These are phyloP conservation scores for Pseudomonodictys pantanalensis DNA, from an alignment of 495 filamentous ascomycete genomes.

Conservation along the genomic window DNA sequence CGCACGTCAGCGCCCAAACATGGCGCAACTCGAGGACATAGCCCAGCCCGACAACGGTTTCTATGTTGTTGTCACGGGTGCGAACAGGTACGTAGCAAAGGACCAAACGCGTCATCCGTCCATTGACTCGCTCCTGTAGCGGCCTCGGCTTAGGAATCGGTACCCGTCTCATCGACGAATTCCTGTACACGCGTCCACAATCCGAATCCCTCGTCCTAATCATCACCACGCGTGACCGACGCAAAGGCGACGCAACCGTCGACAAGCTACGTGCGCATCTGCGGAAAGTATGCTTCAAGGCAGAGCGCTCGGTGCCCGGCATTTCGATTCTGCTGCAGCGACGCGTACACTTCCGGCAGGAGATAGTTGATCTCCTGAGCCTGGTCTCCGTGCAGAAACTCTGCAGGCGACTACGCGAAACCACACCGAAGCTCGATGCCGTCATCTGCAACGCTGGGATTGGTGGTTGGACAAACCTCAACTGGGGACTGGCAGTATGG, in stretches of 20 bases:
- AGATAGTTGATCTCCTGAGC: constrained; percentile 55
- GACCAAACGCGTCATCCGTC: constrained; percentile 3
- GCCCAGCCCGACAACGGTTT: constrained; percentile 28
- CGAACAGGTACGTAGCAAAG: constrained; percentile 69
- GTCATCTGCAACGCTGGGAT: constrained; percentile 86
- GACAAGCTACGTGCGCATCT: constrained; percentile 54
- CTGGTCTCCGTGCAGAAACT: constrained; percentile 55
- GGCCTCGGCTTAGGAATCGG: constrained; percentile 87
- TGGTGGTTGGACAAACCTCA: constrained; percentile 77
- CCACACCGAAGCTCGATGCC: constrained; percentile 65
- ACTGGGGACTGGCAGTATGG: constrained; percentile 65
- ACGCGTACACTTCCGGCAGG: constrained; percentile 45
- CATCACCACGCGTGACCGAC: constrained; percentile 59
- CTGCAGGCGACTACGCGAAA: constrained; percentile 46
- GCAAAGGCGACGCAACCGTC: constrained; percentile 61
- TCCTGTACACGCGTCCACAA: constrained; percentile 64
- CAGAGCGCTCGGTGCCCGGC: constrained; percentile 44
- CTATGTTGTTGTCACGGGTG: constrained; percentile 64
- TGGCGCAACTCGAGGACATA: constrained; percentile 9
- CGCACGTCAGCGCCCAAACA: not conserved
- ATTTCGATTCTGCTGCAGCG: constrained; percentile 52
- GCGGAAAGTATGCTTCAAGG: constrained; percentile 41
- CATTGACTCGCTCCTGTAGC: constrained; percentile 47
- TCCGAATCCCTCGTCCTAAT: constrained; percentile 63
- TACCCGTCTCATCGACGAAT: constrained; percentile 86